Conservation (phyloP, 176 grass and related monocot species). For the Phoenix dactylifera region DNA sequence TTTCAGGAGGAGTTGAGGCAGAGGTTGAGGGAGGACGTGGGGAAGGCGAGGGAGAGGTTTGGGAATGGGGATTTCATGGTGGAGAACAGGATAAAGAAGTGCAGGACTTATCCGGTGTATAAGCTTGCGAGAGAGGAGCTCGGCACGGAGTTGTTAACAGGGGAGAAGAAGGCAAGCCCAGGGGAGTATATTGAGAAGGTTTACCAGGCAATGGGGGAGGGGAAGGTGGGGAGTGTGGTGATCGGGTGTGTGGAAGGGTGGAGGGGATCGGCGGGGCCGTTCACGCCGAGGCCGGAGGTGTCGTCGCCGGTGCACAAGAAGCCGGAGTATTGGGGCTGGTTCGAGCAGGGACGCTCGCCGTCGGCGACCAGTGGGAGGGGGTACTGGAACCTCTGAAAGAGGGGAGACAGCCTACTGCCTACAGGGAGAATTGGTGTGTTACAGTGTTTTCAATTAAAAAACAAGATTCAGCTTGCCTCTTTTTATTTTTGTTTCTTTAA, state of each 20-base stretch:
- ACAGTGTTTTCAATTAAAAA: too few relatives aligned
- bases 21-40: constrained; percentile 2
- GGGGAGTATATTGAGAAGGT: constrained; percentile 27
- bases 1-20: constrained; percentile 9
- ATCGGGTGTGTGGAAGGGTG: constrained; percentile 7
- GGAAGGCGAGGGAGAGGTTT: constrained; percentile 9
- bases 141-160: constrained; percentile 15
- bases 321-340: not conserved
- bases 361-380: too few relatives aligned
- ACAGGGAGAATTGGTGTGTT: too few relatives aligned
- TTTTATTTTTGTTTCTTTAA: too few relatives aligned
- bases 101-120: constrained; percentile 19
- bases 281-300: constrained; percentile 13
- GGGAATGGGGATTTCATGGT: not conserved
- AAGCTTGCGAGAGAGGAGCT: constrained; percentile 19
- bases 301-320: not conserved
- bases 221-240: constrained; percentile 12
- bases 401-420: too few relatives aligned
- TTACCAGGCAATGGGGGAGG: constrained; percentile 14
- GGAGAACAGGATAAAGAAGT: constrained; percentile 10
- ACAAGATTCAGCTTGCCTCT: too few relatives aligned
- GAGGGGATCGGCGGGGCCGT: constrained; percentile 10
- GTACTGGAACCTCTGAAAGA: too few relatives aligned
- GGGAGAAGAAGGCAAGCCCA: constrained; percentile 19
- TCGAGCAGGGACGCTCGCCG: too few relatives aligned